Conservation (phyloP, 1,284 basidiomycete genomes). For the Pisolithus thermaeus region DNA sequence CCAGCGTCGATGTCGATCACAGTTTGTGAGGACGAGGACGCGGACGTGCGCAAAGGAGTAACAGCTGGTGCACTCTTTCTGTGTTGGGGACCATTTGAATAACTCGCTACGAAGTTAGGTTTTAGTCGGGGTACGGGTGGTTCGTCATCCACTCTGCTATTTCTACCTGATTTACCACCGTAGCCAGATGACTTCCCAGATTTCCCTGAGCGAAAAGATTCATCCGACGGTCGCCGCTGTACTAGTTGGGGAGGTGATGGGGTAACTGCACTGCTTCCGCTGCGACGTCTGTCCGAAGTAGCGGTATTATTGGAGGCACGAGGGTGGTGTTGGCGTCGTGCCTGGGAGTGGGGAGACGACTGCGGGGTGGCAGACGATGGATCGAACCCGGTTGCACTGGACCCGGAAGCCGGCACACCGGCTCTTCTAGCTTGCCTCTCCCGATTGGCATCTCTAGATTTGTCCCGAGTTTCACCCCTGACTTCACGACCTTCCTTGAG, state of each 20-base stretch:
- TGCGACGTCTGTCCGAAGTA: constrained; percentile 20
- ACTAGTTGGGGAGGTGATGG: constrained; percentile 7
- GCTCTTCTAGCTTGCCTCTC: constrained; percentile 8
- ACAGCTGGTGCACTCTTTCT: constrained; percentile 40
- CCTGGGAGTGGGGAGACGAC: constrained; percentile 6
- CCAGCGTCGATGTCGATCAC: constrained; percentile 24
- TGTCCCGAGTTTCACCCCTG: constrained; percentile 5
- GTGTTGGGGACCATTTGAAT: constrained; percentile 26
- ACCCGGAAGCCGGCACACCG: neutral
- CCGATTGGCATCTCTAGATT: constrained; percentile 15
- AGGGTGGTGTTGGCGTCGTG: constrained; percentile 16
- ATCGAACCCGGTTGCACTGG: neutral
- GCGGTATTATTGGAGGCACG: constrained; percentile 17
- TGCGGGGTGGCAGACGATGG: constrained; percentile 1
- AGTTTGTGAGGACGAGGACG: constrained; percentile 32
- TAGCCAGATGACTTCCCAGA: constrained; percentile 28
- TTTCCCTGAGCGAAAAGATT: constrained; percentile 38
- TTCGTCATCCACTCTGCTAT: constrained; percentile 24
- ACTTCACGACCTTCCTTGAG: constrained; percentile 19
- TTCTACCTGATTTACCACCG: constrained; percentile 25
- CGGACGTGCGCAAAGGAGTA: constrained; percentile 25
- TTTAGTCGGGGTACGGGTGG: constrained; percentile 27
- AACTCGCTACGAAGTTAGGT: constrained; percentile 20
- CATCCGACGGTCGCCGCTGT: constrained; percentile 29
- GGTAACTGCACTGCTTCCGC: constrained; percentile 21